Evolutionary conservation across 1,139 yeast species (phyloP).

Genomic region (Geotrichum candidum): DNA sequence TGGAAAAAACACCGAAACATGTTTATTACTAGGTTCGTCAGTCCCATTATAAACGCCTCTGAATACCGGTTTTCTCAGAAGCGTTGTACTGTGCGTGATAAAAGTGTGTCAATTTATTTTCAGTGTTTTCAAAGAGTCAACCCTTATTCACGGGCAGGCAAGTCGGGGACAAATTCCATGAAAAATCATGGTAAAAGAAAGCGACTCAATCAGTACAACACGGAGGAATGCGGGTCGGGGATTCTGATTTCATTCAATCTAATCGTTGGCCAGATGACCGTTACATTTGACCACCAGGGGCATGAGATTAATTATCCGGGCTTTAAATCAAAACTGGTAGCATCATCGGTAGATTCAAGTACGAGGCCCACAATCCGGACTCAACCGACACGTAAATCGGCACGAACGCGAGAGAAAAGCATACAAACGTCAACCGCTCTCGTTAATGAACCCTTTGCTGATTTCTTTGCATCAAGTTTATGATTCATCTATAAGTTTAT

Average conservation of each 20-base stretch:
- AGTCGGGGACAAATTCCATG: not conserved
- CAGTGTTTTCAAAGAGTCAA: not conserved
- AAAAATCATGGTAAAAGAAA: not conserved
- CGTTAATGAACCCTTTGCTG: not conserved
- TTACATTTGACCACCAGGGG: not conserved
- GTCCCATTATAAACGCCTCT: not conserved
- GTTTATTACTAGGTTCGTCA: not conserved
- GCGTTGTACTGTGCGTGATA: not conserved
- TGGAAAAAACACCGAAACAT: not conserved
- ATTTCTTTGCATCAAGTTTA: not conserved
- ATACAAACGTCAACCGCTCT: not conserved
- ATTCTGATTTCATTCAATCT: not conserved
- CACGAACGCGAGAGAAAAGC: not conserved
- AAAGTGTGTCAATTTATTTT: not conserved
- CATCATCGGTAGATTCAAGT: not conserved
- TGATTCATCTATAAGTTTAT: not conserved
- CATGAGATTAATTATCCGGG: not conserved
- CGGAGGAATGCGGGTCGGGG: not conserved
- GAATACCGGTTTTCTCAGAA: not conserved
- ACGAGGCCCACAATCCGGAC: not conserved
- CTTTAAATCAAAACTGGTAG: not conserved
- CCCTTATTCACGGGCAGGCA: not conserved
- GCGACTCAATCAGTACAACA: not conserved
- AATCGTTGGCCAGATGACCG: not conserved
- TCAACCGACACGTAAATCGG: not conserved